Evolutionary conservation across 495 filamentous ascomycete species (phyloP), one percentile per base, ranked within the genome.

Genomic region (Annulohypoxylon bovei): DNA sequence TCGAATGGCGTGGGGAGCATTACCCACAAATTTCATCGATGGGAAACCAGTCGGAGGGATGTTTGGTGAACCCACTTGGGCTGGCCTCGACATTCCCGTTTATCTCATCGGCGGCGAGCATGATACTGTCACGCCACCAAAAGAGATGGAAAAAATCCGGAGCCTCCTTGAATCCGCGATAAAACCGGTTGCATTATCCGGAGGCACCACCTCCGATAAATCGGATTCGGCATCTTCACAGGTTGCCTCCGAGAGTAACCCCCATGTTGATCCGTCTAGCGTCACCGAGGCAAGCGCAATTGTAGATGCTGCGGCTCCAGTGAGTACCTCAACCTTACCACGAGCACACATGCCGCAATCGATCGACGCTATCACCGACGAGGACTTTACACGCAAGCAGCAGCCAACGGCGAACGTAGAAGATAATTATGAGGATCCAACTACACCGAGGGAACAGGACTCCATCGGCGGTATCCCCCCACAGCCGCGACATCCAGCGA

Each of bases 61-160:
- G 9, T 90, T 93, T 40, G 88, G 89, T 0, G 76, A 85, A 56
- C 85, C 90, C 2, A 82, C 90, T 23, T 98, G 95, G 95, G 82
- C 86, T 16, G 88, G 86, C 9, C 79, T 98, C 25, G 76, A 88
- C 20, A 78, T 89, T 25, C 95, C 95, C 3, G 83, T 97, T 25
- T 90, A 92, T 65, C 81, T 97, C 6, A 84, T 97, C 22, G 93
- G 88, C 30, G 95, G 93, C 32, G 90, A 91, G 69, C 81, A 88
- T 11, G 95, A 98, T 76, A 80, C 81, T 6, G 84, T 98, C 27
- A 93, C 91, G 2, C 89, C 89, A 14, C 84, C 90, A 0, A 81
- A 71, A 18, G 91, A 97, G 70, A 80, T 95, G 16, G 85, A 88
- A 55, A 90, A 89, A 74, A 92, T 98, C 65, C 76, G 68, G 35